Evolutionary conservation across 2,329 filamentous ascomycete genomes (phyloP).

Genomic region (Microascus cirrosus): DNA sequence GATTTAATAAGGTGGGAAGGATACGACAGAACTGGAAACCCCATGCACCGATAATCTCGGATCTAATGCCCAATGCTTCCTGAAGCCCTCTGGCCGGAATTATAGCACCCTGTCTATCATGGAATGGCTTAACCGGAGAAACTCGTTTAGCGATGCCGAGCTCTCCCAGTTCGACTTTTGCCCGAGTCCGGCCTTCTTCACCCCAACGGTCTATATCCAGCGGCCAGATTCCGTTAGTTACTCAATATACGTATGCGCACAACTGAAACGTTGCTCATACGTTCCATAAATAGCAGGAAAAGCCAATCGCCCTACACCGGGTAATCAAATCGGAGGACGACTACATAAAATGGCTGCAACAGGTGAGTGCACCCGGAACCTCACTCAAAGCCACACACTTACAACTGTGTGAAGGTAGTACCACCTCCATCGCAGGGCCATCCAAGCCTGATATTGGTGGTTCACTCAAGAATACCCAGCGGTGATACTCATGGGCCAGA

Average conservation of each 20-base stretch:
- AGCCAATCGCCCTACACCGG: background rate
- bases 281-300: background rate
- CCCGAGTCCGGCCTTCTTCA: background rate
- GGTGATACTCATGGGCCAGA: background rate
- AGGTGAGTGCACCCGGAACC: background rate
- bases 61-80: background rate
- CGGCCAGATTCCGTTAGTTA: background rate
- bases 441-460: background rate
- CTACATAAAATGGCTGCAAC: background rate
- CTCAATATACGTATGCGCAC: too few species aligned
- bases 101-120: background rate
- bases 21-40: background rate
- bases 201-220: background rate
- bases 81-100: background rate
- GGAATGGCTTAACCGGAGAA: background rate
- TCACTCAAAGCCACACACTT: background rate
- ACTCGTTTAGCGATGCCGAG: background rate
- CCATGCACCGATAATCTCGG: background rate
- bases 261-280: background rate
- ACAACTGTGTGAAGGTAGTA: background rate
- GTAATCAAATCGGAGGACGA: background rate
- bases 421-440: background rate
- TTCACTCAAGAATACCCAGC: background rate
- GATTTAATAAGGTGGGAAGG: background rate
- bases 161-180: background rate